Evolutionary conservation across 2,329 filamentous ascomycete genomes (phyloP).

Genomic region (Sporothrix globosa): DNA sequence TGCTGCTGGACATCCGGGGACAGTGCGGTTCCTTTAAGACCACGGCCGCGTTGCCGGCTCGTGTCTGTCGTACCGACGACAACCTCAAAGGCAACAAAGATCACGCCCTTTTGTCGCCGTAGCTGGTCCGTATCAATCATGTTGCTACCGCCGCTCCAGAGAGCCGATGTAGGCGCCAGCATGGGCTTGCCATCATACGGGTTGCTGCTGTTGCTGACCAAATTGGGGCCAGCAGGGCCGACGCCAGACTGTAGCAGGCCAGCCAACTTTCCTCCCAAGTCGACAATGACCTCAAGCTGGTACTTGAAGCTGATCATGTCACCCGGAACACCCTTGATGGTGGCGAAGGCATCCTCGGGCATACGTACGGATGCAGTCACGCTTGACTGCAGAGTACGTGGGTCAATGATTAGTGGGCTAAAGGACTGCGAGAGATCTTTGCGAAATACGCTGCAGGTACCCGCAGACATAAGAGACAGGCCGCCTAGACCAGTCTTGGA

Average conservation of each 20-base stretch:
- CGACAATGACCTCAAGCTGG: conserved; percentile 87
- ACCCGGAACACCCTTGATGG: conserved; percentile 84
- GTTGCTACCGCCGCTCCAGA: conserved; percentile 40
- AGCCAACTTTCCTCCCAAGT: conserved; percentile 83
- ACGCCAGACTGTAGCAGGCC: conserved; percentile 67
- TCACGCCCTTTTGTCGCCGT: conserved; percentile 87
- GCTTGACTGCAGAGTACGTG: conserved; percentile 72
- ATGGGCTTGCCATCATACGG: conserved; percentile 33
- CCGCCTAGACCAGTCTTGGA: conserved; percentile 86
- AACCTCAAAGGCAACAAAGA: conserved; percentile 82
- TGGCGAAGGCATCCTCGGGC: conserved; percentile 89
- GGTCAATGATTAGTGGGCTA: conserved; percentile 85
- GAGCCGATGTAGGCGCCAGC: conserved; percentile 34
- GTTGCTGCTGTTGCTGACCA: conserved; percentile 41
- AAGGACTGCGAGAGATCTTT: conserved; percentile 92
- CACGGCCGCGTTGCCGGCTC: conserved; percentile 53
- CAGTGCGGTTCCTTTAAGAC: not conserved
- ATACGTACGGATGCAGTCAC: conserved; percentile 83
- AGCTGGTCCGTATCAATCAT: conserved; percentile 88
- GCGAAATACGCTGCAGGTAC: conserved; percentile 88
- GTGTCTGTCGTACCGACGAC: conserved; percentile 85
- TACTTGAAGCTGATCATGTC: conserved; percentile 96
- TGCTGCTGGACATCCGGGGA: conserved; percentile 10
- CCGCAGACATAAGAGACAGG: conserved; percentile 80
- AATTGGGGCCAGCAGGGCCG: conserved; percentile 45